Percentiles rank a stretch among this genome's conserved stretches.
Evolutionary conservation across 257 asterid genomes (phyloP).

Genomic region (Plectranthus barbatus): DNA sequence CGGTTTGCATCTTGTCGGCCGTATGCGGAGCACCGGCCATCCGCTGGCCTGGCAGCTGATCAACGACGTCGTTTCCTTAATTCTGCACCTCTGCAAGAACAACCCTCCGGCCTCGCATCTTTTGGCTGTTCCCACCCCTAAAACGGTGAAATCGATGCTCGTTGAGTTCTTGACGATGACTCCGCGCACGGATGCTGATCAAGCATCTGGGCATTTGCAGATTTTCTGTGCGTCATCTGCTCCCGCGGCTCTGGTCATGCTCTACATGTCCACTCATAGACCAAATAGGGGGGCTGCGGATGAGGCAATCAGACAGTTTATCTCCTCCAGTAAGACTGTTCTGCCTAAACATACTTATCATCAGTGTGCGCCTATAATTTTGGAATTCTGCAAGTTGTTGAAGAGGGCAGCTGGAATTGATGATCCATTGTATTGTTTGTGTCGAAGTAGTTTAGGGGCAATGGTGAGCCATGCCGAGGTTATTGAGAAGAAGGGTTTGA

Average conservation of each 20-base stretch:
- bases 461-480: no score
- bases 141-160: conserved; percentile 31
- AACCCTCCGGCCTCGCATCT: conserved; percentile 1
- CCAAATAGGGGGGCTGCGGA: no score
- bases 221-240: conserved; percentile 9
- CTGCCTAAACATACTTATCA: no score
- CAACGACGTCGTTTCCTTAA: conserved; percentile 39
- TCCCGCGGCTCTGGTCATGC: background rate
- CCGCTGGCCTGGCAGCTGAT: conserved; percentile 80
- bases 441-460: no score
- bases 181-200: conserved; percentile 17
- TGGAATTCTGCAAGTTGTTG: no score
- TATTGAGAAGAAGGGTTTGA: no score
- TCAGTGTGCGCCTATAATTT: no score
- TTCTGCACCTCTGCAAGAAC: conserved; percentile 35
- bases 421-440: no score
- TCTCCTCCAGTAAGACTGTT: no score
- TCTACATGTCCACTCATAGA: background rate
- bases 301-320: no score
- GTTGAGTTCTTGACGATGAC: conserved; percentile 33
- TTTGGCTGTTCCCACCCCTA: background rate
- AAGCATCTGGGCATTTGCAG: conserved; percentile 41
- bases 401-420: no score
- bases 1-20: conserved; percentile 49
- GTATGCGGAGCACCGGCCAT: conserved; percentile 72